A percentile compares a stretch with the other conserved stretches of the same genome.
Evolutionary conservation across 495 filamentous ascomycete species (phyloP).

Genomic region (Physcia stellaris): DNA sequence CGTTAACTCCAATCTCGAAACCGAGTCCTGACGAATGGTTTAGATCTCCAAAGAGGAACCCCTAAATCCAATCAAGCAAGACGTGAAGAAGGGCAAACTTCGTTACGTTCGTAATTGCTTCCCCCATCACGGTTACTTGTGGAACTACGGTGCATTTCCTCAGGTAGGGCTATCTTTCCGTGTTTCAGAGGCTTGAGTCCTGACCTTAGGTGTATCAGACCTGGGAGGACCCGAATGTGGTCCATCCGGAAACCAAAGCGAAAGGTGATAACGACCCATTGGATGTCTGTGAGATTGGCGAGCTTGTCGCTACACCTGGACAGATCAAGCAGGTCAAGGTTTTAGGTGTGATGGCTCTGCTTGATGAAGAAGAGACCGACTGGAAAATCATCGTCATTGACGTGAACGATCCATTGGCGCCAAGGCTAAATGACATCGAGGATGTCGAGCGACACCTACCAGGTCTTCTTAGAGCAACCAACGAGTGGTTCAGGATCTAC

Average conservation of each 20-base stretch:
- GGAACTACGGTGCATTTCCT: constrained; percentile 99
- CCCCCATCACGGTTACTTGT: constrained; percentile 99
- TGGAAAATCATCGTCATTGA: constrained; percentile 99
- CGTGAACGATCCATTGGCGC: constrained; percentile 88
- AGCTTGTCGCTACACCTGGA: constrained; percentile 85
- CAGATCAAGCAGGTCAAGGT: constrained; percentile 99
- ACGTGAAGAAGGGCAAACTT: constrained; percentile 37
- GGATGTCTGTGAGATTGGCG: constrained; percentile 98
- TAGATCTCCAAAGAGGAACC: constrained; percentile 95
- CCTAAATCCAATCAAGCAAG: constrained; percentile 89
- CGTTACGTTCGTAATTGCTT: constrained; percentile 99
- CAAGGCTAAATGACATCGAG: constrained; percentile 97
- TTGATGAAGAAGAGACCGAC: constrained; percentile 99
- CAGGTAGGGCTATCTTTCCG: constrained; percentile 43
- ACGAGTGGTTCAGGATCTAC: constrained; percentile 99
- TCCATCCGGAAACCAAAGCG: constrained; percentile 98
- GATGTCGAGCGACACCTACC: constrained; percentile 98
- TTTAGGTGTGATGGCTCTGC: constrained; percentile 95
- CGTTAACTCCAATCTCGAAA: too few species aligned
- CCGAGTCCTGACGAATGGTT: neutral
- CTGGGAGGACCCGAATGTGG: constrained; percentile 92
- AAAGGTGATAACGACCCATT: constrained; percentile 99
- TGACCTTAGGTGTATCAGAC: constrained; percentile 41
- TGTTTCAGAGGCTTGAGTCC: neutral
- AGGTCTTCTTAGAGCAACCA: constrained; percentile 89